A percentile compares a stretch with the other conserved stretches of the same genome.
These are phyloP conservation scores for Caloboletus inedulis DNA, from an alignment of 1,284 basidiomycete species.

Conservation along the genomic window DNA sequence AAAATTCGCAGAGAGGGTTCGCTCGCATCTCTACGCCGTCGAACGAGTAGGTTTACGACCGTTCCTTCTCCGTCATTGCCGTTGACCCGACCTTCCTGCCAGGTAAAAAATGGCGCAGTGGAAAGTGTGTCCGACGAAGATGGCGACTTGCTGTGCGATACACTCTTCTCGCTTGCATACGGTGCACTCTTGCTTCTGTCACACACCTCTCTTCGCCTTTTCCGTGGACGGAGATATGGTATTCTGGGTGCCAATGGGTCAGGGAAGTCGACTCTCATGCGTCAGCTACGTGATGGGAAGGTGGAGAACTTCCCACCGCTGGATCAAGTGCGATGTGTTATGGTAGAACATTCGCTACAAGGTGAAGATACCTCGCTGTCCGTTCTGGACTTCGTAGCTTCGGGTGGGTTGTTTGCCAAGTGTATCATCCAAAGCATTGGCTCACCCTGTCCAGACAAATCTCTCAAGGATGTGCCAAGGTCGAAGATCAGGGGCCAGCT, in stretches of 20 bases:
- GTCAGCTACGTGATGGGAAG: slow-evolving; percentile 92
- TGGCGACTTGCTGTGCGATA: slow-evolving; percentile 88
- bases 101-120: slow-evolving; percentile 54
- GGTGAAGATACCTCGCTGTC: slow-evolving; percentile 83
- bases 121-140: slow-evolving; percentile 59
- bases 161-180: slow-evolving; percentile 94
- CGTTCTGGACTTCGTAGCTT: slow-evolving; percentile 86
- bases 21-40: slow-evolving; percentile 72
- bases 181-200: slow-evolving; percentile 94
- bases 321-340: slow-evolving; percentile 82
- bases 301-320: slow-evolving; percentile 96
- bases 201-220: slow-evolving; percentile 88
- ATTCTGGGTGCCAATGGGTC: slow-evolving; percentile 95
- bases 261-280: slow-evolving; percentile 96
- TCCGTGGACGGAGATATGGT: slow-evolving; percentile 92
- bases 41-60: slow-evolving; percentile 51
- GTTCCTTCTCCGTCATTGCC: slow-evolving; percentile 6
- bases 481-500: slow-evolving; percentile 78
- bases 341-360: slow-evolving; percentile 96
- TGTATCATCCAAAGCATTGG: slow-evolving; percentile 4
- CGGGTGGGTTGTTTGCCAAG: slow-evolving; percentile 49
- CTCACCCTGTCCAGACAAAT: slow-evolving; percentile 46
- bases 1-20: slow-evolving; percentile 61
- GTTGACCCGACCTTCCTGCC: slow-evolving; percentile 9
- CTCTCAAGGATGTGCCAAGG: slow-evolving; percentile 55